Conservation (phyloP, 306 rosid genomes). For the Aeschynomene evenia region DNA sequence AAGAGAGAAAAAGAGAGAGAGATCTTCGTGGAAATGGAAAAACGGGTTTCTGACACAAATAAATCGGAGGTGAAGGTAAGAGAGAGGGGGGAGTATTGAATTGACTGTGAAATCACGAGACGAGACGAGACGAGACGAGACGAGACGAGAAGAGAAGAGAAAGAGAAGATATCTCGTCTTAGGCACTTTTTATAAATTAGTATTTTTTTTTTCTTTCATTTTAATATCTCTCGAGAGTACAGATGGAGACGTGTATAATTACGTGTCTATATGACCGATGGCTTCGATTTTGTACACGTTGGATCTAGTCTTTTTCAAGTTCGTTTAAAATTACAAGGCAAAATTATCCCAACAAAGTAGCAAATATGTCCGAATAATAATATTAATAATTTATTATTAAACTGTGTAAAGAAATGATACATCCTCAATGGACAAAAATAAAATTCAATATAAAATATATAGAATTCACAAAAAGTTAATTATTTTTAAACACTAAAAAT, state of each 20-base stretch:
- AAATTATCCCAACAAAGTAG: too few relatives aligned
- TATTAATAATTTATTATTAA: too few relatives aligned
- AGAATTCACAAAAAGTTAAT: too few relatives aligned
- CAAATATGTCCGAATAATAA: too few relatives aligned
- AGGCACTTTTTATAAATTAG: background rate
- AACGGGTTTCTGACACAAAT: slow-evolving; percentile 23
- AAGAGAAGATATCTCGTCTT: background rate
- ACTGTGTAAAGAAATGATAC: too few relatives aligned
- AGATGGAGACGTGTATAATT: background rate
- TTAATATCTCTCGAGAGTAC: background rate
- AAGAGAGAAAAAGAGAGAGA: slow-evolving; percentile 28
- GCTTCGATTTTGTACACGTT: slow-evolving; percentile 6
- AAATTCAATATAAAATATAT: too few relatives aligned
- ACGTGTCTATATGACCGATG: background rate
- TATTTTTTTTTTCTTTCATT: background rate
- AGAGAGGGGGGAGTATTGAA: background rate
- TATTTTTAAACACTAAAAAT: too few relatives aligned
- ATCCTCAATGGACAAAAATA: too few relatives aligned
- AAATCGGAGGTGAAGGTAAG: background rate
- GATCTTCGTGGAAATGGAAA: slow-evolving; percentile 12
- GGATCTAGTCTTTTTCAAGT: background rate
- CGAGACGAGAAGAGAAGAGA: background rate
- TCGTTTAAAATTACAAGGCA: background rate
- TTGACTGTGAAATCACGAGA: background rate
- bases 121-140: background rate